Base-by-base conservation (phyloP, 2,329 filamentous ascomycete genomes). In the Periconia digitata region DNA sequence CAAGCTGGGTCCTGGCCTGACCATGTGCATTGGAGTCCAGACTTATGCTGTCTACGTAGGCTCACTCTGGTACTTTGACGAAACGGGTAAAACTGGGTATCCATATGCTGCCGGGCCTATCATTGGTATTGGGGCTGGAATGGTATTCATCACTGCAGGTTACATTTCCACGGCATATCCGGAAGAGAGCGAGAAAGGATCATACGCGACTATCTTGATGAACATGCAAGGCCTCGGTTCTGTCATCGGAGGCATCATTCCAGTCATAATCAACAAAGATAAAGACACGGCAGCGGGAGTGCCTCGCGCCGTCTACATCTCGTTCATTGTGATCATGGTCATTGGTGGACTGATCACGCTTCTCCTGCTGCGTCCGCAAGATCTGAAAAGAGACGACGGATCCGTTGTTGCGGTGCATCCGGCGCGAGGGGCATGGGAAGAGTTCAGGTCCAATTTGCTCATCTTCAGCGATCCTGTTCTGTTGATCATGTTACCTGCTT, bases 21-120 rank as follows among this genome's bases (percentile, higher is more conserved):
- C 63, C 21, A 64, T 64, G 61, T 66, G 62, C 42, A 58, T 67
- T 29, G 63, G 63, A 15, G 63, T 67, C 10, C 61, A 63, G 32
- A 64, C 61, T 15, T 67, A 67, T 34, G 58, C 58, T 21, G 56
- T 66, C 4, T 66, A 66, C 27, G 62, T 66, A 16, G 63, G 63
- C 12, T 64, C 60, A n/a, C 51, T 66, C 13, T 67, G 61, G 62
- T 66, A 67, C 47, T 67, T 62, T 47, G 63, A 67, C 49, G 61
- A 64, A 49, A 63, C 56, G 21, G 63, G 62, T 46, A 64, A 63
- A 48, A 63, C 50, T 40, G 64, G 58, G 13, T 67, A 65, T 43
- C 63, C 64, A 2, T 64, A 62, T 41, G 60, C 61, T 13, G 51
- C 62, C 12, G 64, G 63, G 2, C 59, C 60, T 7, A 64, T 66